phyloP scores from a whole-genome alignment of 148 eudicot genomes.

The Chenopodium album region DNA sequence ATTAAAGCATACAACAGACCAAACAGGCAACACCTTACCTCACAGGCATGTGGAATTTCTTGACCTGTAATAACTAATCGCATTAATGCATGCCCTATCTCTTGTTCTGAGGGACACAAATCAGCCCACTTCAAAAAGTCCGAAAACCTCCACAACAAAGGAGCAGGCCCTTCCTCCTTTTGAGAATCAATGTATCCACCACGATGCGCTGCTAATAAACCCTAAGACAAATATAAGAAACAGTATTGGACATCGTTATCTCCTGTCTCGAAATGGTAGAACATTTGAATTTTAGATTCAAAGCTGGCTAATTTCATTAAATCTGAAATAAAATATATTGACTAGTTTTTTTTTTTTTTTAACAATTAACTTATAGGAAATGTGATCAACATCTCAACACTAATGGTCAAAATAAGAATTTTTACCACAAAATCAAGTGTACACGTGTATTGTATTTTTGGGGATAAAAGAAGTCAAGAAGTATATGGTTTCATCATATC shows the following conservation, averaged over 20 bases:
- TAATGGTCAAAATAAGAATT: not conserved
- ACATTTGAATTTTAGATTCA: not conserved
- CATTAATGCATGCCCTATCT: conserved; percentile 97
- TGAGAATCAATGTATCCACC: conserved; percentile 99
- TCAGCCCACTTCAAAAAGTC: conserved; percentile 98
- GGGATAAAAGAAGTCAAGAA: not conserved
- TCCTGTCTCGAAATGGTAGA: not conserved
- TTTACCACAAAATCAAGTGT: not conserved
- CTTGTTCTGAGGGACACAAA: conserved; percentile 93
- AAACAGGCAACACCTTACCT: conserved; percentile 46
- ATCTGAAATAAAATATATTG: not conserved
- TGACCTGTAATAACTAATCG: conserved; percentile 94
- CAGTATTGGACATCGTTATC: conserved; percentile 10
- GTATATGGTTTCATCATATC: not conserved
- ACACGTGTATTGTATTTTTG: not conserved
- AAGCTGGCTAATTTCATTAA: not conserved
- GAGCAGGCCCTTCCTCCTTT: conserved; percentile 99
- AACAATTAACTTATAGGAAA: too few relatives aligned
- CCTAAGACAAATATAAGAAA: conserved; percentile 45
- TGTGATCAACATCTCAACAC: not conserved
- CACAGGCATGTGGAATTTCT: conserved; percentile 98
- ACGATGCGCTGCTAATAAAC: conserved; percentile 97
- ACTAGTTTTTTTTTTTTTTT: too few relatives aligned
- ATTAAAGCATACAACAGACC: too few relatives aligned
- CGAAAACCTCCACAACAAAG: conserved; percentile 90